A percentile compares a stretch with the other conserved stretches of the same genome.
Conservation (phyloP, 2,329 filamentous ascomycete genomes). For the Xenoacremonium recifei region DNA sequence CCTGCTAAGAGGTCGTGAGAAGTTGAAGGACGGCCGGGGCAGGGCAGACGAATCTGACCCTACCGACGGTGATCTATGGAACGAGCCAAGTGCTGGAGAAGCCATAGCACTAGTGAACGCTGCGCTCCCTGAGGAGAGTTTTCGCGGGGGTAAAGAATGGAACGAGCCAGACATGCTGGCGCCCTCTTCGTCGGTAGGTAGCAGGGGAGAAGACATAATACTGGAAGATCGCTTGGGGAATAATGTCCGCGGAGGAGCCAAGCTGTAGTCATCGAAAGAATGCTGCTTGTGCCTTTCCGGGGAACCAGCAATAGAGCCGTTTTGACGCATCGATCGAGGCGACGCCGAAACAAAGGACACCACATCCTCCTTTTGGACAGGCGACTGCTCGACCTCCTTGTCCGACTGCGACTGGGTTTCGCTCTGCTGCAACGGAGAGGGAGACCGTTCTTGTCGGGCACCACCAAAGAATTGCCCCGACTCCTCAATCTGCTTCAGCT, state of each 20-base stretch:
- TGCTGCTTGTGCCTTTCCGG: conserved; percentile 44
- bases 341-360: conserved; percentile 31
- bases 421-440: conserved; percentile 50
- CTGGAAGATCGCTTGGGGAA: conserved; percentile 57
- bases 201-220: conserved; percentile 59
- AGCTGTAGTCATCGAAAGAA: conserved; percentile 49
- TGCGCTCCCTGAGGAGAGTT: conserved; percentile 70
- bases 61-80: conserved; percentile 78
- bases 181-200: conserved; percentile 71
- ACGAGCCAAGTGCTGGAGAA: conserved; percentile 61
- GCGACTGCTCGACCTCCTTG: conserved; percentile 26
- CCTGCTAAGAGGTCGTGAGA: conserved; percentile 84
- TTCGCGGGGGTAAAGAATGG: conserved; percentile 68
- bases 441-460: conserved; percentile 57
- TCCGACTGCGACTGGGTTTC: conserved; percentile 31
- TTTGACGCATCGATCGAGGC: conserved; percentile 15
- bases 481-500: conserved; percentile 38
- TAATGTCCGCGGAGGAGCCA: conserved; percentile 50
- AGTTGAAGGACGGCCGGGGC: conserved; percentile 81
- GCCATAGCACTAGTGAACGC: conserved; percentile 39
- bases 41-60: conserved; percentile 77
- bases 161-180: conserved; percentile 52
- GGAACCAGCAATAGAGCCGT: conserved; percentile 35
- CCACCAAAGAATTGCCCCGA: conserved; percentile 50
- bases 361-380: conserved; percentile 32